Evolutionary conservation across 345 rosid species (phyloP), one percentile per base, ranked within the genome.

Genomic region (Citrus hindsii): DNA sequence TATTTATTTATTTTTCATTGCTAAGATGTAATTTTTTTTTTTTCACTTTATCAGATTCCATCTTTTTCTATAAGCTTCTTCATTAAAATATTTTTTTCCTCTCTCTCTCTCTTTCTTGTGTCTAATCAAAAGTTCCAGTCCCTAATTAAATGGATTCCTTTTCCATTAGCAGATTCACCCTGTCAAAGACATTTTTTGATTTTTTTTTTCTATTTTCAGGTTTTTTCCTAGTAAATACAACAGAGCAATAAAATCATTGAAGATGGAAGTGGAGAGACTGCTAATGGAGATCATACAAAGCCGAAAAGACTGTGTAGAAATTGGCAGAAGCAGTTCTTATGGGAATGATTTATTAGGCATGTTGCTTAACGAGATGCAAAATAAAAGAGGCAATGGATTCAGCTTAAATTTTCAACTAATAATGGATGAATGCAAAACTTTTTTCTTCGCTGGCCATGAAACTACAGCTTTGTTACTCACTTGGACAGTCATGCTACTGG

Each of bases 391-490:
- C 21, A 81, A 81, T 66, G 88, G 86, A 4, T 85, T 85, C 55
- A 81, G 82, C 65, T 66, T 89, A 58, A 88, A 89, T 75, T 76
- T 89, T n/a, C 99, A 94, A 78, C 55, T 94, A 84, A 90, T 96
- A 51, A 94, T 96, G 99, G 99, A 96, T 69, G 98, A 94, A 69
- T 92, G 97, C 89, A 96, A 96, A 66, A 96, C 99, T 37, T 94
- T 96, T 86, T 94, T 94, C 87, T 96, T 96, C 69, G 95, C 98
- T 6, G 99, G 99, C 48, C 98, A 96, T 71, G 99, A 96, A 83
- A 94, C 99, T 16, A 92, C 98, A 4, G 87, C 99, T 32, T 88
- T 92, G 37, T 83, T 94, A 59, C 95, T 96, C 62, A 96, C 99
- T 2, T 96, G 99, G 99, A 91, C 98, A 5, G 81, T 88, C 69